Percentiles rank a stretch among this genome's conserved stretches.
Evolutionary conservation across 2,329 filamentous ascomycete species (phyloP).

Genomic region (Calonectria ilicicola): DNA sequence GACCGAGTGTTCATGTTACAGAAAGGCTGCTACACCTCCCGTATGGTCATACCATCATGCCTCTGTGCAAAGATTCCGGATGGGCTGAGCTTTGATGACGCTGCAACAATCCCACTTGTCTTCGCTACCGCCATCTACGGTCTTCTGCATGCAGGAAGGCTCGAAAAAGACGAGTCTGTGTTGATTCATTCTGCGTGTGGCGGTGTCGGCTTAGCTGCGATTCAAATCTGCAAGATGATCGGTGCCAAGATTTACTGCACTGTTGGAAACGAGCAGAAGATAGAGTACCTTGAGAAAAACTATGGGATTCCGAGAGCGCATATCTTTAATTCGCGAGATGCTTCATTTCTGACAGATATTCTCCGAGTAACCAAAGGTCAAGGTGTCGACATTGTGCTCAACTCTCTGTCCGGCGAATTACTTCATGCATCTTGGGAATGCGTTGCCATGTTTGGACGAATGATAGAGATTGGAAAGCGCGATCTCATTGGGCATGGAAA

Average conservation of each 20-base stretch:
- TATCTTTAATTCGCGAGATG: neutral
- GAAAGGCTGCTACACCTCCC: conserved; percentile 40
- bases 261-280: neutral
- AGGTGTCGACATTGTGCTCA: neutral
- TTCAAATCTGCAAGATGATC: neutral
- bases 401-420: neutral
- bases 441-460: neutral
- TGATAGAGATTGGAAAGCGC: conserved; percentile 11
- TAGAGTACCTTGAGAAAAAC: neutral
- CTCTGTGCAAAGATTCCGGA: conserved; percentile 47
- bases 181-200: conserved; percentile 11
- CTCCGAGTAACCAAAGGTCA: neutral
- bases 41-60: conserved; percentile 31
- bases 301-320: neutral
- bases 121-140: conserved; percentile 46
- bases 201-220: neutral
- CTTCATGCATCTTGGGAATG: conserved; percentile 4
- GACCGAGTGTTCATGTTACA: conserved; percentile 43
- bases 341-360: neutral
- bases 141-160: conserved; percentile 12
- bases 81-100: conserved; percentile 47
- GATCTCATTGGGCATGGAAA: neutral
- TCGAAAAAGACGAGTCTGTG: conserved; percentile 22
- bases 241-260: conserved; percentile 1
- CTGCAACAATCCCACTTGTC: conserved; percentile 47